These are phyloP conservation scores for Pisolithus thermaeus DNA, from an alignment of 1,284 basidiomycete genomes.

Conservation along the genomic window DNA sequence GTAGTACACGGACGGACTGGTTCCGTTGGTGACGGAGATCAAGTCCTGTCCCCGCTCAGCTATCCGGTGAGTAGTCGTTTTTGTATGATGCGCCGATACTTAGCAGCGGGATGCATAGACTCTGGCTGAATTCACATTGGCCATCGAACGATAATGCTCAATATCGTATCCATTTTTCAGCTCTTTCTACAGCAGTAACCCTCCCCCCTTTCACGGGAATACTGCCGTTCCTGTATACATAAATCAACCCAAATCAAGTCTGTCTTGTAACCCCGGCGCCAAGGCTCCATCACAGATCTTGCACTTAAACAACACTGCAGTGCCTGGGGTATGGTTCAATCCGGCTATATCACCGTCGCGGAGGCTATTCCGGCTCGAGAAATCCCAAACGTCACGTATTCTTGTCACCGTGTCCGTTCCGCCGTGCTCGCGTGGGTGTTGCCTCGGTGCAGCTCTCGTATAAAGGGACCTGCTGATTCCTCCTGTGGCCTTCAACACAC, in stretches of 20 bases:
- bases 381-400: constrained; percentile 17
- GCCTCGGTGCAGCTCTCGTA: constrained; percentile 24
- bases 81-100: background rate
- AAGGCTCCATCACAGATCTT: constrained; percentile 24
- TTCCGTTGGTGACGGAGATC: background rate
- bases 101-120: background rate
- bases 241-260: constrained; percentile 13
- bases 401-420: constrained; percentile 28
- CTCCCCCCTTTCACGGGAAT: constrained; percentile 18
- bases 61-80: background rate
- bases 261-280: constrained; percentile 18
- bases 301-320: constrained; percentile 21
- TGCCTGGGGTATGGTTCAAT: constrained; percentile 34
- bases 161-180: constrained; percentile 9
- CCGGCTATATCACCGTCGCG: constrained; percentile 28
- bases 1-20: no score
- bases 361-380: constrained; percentile 26
- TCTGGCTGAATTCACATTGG: background rate
- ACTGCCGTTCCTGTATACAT: no score
- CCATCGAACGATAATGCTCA: background rate
- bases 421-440: constrained; percentile 16
- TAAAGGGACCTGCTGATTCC: constrained; percentile 18
- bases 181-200: constrained; percentile 11
- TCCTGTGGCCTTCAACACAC: constrained; percentile 2
- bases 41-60: background rate